These are phyloP conservation scores for Anthracocystis panici-leucophaei DNA, from an alignment of 1,284 basidiomycete species.

Conservation along the genomic window DNA sequence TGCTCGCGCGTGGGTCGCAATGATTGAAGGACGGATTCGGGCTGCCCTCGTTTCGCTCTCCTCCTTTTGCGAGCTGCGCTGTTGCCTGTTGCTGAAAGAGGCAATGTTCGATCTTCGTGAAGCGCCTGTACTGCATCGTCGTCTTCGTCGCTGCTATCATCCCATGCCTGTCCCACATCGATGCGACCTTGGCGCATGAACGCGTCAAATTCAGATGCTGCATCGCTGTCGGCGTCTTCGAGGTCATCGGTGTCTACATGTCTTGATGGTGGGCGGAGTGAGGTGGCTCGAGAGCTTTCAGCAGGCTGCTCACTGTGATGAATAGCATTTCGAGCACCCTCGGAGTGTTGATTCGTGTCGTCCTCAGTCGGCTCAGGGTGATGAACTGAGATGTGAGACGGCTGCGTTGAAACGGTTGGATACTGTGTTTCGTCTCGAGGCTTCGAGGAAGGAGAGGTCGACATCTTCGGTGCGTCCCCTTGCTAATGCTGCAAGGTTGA, in stretches of 20 bases:
- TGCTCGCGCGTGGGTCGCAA: conserved; percentile 35
- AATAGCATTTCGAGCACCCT: background rate
- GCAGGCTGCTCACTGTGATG: background rate
- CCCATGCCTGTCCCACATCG: conserved; percentile 49
- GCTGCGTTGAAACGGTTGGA: conserved; percentile 26
- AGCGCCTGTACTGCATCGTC: conserved; percentile 9
- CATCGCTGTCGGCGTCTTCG: conserved; percentile 51
- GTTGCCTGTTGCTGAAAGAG: conserved; percentile 28
- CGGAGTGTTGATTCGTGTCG: background rate
- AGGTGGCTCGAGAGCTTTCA: background rate
- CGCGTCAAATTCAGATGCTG: conserved; percentile 40
- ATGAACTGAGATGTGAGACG: conserved; percentile 18
- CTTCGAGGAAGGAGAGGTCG: conserved; percentile 7
- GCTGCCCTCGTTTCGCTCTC: conserved; percentile 2
- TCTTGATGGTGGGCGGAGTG: background rate
- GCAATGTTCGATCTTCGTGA: conserved; percentile 32
- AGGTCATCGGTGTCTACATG: conserved; percentile 30
- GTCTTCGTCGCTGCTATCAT: conserved; percentile 57
- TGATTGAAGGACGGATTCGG: conserved; percentile 36
- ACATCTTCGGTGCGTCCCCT: background rate
- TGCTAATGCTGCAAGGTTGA: too few relatives aligned
- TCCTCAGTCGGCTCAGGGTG: conserved; percentile 2
- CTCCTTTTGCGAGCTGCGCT: conserved; percentile 15
- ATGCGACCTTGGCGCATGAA: conserved; percentile 46
- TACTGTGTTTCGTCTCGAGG: background rate